Base-by-base conservation (phyloP, 208 protist genomes). In the Trypanosoma rangeli region DNA sequence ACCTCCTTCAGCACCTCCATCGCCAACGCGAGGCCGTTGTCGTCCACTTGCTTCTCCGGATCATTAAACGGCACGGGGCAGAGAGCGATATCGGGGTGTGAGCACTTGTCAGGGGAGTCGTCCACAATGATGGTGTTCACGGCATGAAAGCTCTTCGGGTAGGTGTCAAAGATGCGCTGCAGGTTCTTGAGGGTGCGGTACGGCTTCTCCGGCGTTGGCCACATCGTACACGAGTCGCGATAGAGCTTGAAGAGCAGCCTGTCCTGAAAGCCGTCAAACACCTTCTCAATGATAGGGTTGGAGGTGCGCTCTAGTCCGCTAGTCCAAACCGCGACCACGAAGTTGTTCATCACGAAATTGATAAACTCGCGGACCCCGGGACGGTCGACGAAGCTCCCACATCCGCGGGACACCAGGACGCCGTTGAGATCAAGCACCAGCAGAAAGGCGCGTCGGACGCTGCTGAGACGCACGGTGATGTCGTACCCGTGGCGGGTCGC, bases 71-170 rank as follows among this genome's bases (percentile, higher is more conserved):
- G 89, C 9, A 88, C 74, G 1, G 92, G 92, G 67, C 92, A 96
- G 28, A 96, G 80, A 7, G 92, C 92, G 56, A 94, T 93, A 49
- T 94, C 89, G 15, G 89, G 92, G 68, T 96, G 92, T 12, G 92
- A 96, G 62, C 92, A 96, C 77, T 96, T 96, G 68, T 85, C 85
- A 10, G 88, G 86, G 9, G 89, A 94, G 64, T 96, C 92, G 60
- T 96, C 92, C 44, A 96, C 86, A 76, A 96, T 94, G 74, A 96
- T 94, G 5, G 92, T 96, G 77, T 96, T 96, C 20, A 90, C 87
- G 61, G 75, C 84, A 73, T 96, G 80, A 60, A 96, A 96, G 66
- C 87, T 94, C 49, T 89, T 78, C 5, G 86, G 86, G 68, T 91
- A 96, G 44, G 62, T 48, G 71, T 90, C 84, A 59, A 94, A 97